These are phyloP conservation scores for Chrysanthemum seticuspe DNA, from an alignment of 129 eudicot genomes.

Conservation along the genomic window DNA sequence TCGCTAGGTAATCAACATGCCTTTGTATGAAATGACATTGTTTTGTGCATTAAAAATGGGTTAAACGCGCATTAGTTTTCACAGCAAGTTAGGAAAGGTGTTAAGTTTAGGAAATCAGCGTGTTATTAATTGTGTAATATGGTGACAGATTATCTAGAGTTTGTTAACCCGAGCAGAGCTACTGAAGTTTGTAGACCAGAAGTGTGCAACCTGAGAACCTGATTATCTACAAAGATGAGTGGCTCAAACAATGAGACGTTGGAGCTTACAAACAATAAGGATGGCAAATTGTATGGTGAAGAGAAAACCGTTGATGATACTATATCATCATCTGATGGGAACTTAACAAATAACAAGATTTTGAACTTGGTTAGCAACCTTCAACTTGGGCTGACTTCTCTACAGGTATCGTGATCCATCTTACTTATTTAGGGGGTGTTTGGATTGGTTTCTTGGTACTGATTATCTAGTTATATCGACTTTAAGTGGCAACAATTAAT, in stretches of 20 bases:
- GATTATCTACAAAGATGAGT: constrained; percentile 16
- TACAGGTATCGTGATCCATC: constrained; percentile 50
- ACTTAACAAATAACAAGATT: constrained; percentile 39
- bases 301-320: constrained; percentile 24
- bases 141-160: constrained; percentile 89
- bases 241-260: too few species aligned
- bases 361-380: constrained; percentile 53
- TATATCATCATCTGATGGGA: constrained; percentile 46
- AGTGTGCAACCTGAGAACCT: constrained; percentile 64
- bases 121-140: constrained; percentile 10
- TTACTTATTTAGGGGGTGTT: background rate
- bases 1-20: too few species aligned
- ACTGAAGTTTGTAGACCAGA: constrained; percentile 78
- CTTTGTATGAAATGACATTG: too few species aligned
- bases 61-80: too few species aligned
- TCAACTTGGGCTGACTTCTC: constrained; percentile 71
- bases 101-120: too few species aligned
- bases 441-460: too few species aligned
- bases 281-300: too few species aligned
- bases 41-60: too few species aligned
- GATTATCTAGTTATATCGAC: too few species aligned
- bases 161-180: constrained; percentile 87
- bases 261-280: too few species aligned
- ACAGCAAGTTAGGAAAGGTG: too few species aligned
- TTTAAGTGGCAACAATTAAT: too few species aligned